These are phyloP conservation scores for Neurospora crassa DNA, from an alignment of 2,329 filamentous ascomycete species.

Conservation along the genomic window DNA sequence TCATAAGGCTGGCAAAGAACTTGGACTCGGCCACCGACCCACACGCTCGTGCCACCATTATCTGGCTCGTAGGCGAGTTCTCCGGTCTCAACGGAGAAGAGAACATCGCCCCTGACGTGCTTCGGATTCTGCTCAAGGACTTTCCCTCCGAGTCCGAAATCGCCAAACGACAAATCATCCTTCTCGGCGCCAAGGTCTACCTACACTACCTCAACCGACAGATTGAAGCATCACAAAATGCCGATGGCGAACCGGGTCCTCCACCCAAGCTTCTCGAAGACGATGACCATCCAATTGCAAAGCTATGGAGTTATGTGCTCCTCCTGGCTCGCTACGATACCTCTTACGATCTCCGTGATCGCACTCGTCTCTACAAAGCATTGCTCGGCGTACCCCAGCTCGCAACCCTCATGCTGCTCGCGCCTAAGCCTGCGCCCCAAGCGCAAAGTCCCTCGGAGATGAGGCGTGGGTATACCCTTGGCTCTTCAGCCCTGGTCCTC, in stretches of 20 bases:
- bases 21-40: conserved; percentile 82
- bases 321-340: conserved; percentile 85
- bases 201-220: conserved; percentile 72
- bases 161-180: conserved; percentile 82
- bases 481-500: conserved; percentile 77
- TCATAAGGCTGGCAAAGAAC: conserved; percentile 81
- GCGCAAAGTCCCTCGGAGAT: conserved; percentile 82
- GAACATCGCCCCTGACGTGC: conserved; percentile 86
- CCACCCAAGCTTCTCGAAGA: conserved; percentile 26
- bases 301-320: conserved; percentile 77
- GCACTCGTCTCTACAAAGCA: conserved; percentile 77
- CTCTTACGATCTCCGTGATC: conserved; percentile 89
- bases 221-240: conserved; percentile 27
- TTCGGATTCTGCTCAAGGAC: conserved; percentile 77
- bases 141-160: conserved; percentile 78
- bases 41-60: conserved; percentile 83
- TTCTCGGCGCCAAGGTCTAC: conserved; percentile 94
- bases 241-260: conserved; percentile 21
- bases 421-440: conserved; percentile 88
- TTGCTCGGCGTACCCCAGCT: conserved; percentile 78
- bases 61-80: conserved; percentile 96
- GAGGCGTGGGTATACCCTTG: conserved; percentile 67
- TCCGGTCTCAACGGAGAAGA: conserved; percentile 69
- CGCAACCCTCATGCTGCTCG: conserved; percentile 80
- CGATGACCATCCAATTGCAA: conserved; percentile 58